Percentiles rank a stretch among this genome's conserved stretches.
phyloP scores from a whole-genome alignment of 208 protist genomes.

The Acanthamoeba lenticulata region DNA sequence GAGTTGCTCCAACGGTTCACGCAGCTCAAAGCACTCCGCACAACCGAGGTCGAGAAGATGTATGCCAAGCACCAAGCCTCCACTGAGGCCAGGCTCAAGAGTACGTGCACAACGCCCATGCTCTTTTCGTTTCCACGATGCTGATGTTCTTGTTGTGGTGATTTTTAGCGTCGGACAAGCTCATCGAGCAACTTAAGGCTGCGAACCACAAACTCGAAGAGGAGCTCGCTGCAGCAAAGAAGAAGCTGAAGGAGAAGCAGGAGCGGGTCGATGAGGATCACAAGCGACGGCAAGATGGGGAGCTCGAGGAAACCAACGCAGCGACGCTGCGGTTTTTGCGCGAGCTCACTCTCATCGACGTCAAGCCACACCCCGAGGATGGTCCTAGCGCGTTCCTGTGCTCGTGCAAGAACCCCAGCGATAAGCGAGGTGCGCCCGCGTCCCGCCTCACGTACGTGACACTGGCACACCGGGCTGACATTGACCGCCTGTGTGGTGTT shows the following conservation, averaged over 20 bases:
- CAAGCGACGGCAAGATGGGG: no score
- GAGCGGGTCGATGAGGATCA: not conserved
- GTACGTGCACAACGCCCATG: not conserved
- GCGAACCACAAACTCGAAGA: not conserved
- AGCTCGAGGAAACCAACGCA: not conserved
- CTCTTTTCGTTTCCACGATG: not conserved
- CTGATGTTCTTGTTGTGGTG: not conserved
- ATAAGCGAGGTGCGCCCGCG: not conserved
- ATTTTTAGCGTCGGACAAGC: not conserved
- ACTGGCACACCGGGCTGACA: not conserved
- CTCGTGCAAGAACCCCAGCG: slow-evolving; percentile 16
- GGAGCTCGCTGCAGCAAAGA: not conserved
- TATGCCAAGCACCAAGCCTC: slow-evolving; percentile 14
- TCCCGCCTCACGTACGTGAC: not conserved
- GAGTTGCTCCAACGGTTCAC: slow-evolving; percentile 32
- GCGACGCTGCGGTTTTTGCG: not conserved
- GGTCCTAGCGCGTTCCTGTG: not conserved
- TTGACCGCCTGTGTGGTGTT: not conserved
- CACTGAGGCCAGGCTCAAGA: slow-evolving; percentile 21
- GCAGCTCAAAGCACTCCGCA: slow-evolving; percentile 43
- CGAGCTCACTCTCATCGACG: slow-evolving; percentile 8
- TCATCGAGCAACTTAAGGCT: not conserved
- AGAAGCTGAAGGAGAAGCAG: not conserved
- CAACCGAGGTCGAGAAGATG: slow-evolving; percentile 57
- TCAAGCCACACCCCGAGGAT: slow-evolving; percentile 15